Conservation (phyloP, 2,329 filamentous ascomycete genomes). For the Microcera coccophila region DNA sequence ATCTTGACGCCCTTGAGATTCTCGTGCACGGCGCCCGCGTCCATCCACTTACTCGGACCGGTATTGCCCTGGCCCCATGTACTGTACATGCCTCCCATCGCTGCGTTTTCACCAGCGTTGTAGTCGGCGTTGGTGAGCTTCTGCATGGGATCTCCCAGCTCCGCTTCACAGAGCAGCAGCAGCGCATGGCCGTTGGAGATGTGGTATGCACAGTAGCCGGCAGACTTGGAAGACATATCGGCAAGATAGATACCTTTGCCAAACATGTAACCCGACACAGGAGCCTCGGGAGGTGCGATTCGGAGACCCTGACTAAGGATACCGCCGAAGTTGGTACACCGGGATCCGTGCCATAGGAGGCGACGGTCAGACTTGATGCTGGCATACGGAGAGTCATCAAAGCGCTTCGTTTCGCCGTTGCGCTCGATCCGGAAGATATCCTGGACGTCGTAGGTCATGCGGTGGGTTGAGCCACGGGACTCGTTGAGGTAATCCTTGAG, state of each 20-base stretch:
- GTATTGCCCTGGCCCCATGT: conserved; percentile 67
- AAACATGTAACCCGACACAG: conserved; percentile 79
- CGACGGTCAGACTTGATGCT: conserved; percentile 61
- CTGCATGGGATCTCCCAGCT: conserved; percentile 69
- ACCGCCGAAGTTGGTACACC: conserved; percentile 78
- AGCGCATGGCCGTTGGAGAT: conserved; percentile 67
- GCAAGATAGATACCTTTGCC: conserved; percentile 87
- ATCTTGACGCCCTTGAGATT: conserved; percentile 66
- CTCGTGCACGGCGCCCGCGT: conserved; percentile 63
- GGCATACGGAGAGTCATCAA: conserved; percentile 53
- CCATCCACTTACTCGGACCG: conserved; percentile 69
- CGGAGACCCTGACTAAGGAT: conserved; percentile 83
- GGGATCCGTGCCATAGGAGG: conserved; percentile 84
- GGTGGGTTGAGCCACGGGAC: conserved; percentile 65
- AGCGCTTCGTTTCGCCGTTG: conserved; percentile 65
- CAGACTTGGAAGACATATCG: conserved; percentile 79
- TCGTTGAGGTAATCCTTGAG: conserved; percentile 64
- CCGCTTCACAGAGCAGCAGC: conserved; percentile 76
- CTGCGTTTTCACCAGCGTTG: conserved; percentile 60
- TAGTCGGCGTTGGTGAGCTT: conserved; percentile 57
- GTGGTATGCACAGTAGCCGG: conserved; percentile 65
- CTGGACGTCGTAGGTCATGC: conserved; percentile 55
- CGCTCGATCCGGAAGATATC: conserved; percentile 83
- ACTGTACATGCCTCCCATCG: conserved; percentile 55
- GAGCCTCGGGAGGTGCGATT: conserved; percentile 84